These are phyloP conservation scores for Adansonia digitata DNA, from an alignment of 345 rosid species.

Conservation along the genomic window DNA sequence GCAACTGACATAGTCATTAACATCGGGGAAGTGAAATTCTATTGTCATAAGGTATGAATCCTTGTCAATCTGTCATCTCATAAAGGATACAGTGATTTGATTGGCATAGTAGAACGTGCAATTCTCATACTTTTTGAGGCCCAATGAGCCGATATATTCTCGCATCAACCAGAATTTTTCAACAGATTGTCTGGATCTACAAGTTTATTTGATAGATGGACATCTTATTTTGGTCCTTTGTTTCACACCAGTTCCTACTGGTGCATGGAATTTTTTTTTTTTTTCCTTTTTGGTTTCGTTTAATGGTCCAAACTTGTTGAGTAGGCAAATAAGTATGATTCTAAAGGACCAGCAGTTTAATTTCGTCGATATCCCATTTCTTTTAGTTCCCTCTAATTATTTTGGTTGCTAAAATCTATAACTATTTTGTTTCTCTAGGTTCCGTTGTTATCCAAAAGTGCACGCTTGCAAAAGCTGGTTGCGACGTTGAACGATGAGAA, in stretches of 20 bases:
- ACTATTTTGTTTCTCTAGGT: slow-evolving; percentile 30
- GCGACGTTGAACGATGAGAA: slow-evolving; percentile 40
- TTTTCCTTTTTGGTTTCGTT: too few relatives aligned
- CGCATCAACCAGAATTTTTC: background rate
- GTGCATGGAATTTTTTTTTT: too few relatives aligned
- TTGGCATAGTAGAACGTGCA: background rate
- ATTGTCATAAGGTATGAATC: slow-evolving; percentile 63
- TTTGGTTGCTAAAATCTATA: slow-evolving; percentile 12
- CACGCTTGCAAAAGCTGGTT: slow-evolving; percentile 54
- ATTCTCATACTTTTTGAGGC: background rate
- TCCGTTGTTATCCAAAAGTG: slow-evolving; percentile 68
- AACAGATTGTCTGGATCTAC: background rate
- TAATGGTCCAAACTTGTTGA: background rate
- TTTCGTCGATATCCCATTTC: background rate
- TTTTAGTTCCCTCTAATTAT: background rate
- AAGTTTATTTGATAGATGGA: background rate
- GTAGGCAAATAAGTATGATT: background rate
- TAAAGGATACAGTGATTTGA: background rate
- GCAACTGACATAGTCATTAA: slow-evolving; percentile 54
- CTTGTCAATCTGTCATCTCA: background rate
- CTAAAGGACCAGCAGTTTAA: background rate
- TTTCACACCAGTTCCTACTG: background rate
- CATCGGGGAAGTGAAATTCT: slow-evolving; percentile 54
- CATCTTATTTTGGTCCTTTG: background rate
- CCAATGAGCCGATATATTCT: background rate